Evolutionary conservation across 2,329 filamentous ascomycete species (phyloP).

Genomic region (Calonectria leucothoes): DNA sequence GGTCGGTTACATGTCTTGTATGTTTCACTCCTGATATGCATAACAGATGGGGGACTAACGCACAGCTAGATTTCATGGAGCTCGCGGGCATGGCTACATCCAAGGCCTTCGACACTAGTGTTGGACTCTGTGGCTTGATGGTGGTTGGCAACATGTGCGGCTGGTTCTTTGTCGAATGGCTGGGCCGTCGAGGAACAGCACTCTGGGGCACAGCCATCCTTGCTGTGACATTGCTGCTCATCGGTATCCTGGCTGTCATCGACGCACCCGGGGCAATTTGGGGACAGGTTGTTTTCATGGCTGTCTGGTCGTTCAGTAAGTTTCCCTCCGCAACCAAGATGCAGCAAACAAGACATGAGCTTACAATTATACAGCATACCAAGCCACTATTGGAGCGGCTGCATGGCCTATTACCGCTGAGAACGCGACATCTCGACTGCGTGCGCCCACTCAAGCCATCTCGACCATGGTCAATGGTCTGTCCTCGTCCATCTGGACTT

Average conservation of each 20-base stretch:
- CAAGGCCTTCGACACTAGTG: slow-evolving; percentile 8
- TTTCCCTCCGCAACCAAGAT: not conserved
- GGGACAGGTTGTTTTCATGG: slow-evolving; percentile 15
- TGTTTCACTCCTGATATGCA: not conserved
- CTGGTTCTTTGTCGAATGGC: slow-evolving; percentile 21
- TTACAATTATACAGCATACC: slow-evolving; percentile 7
- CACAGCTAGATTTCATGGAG: not conserved
- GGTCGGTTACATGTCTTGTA: slow-evolving; percentile 25
- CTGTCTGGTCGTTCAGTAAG: slow-evolving; percentile 13
- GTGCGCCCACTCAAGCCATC: slow-evolving; percentile 13
- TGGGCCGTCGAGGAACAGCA: slow-evolving; percentile 13
- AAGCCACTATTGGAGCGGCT: slow-evolving; percentile 13
- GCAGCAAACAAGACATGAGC: not conserved
- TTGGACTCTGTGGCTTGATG: slow-evolving; percentile 13
- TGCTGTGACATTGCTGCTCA: not conserved
- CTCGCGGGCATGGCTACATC: not conserved
- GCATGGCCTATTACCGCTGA: slow-evolving; percentile 13
- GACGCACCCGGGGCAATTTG: not conserved
- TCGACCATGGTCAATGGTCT: slow-evolving; percentile 14
- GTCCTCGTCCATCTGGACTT: slow-evolving; percentile 23
- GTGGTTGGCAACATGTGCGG: slow-evolving; percentile 18
- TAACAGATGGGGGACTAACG: not conserved
- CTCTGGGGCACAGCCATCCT: slow-evolving; percentile 6
- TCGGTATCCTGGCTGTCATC: slow-evolving; percentile 10
- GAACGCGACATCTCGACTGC: slow-evolving; percentile 8